Percentiles rank a stretch among this genome's conserved stretches.
phyloP scores from a whole-genome alignment of 768 basidiomycete species.

The Boletus rubescentipes region DNA sequence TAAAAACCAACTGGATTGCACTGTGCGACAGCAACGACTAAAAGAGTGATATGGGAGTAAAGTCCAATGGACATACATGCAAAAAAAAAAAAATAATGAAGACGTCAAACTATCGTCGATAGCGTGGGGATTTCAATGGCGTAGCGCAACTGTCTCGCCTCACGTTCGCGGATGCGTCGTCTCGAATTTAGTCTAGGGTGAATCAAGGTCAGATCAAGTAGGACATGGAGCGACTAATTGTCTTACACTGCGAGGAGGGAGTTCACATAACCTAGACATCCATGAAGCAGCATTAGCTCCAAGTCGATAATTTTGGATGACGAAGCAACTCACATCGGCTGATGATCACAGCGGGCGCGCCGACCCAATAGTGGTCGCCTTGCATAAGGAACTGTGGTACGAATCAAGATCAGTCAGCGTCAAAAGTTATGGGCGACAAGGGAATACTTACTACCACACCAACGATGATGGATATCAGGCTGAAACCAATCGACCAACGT shows the following conservation, averaged over 20 bases:
- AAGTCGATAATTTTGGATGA: not conserved
- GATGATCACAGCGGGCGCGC: constrained; percentile 4
- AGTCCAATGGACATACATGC: not conserved
- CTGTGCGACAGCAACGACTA: not conserved
- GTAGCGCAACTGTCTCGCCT: not conserved
- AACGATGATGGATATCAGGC: constrained; percentile 7
- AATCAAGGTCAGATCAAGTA: not conserved
- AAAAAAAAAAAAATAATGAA: not conserved
- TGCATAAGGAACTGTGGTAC: constrained; percentile 7
- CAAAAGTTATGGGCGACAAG: not conserved
- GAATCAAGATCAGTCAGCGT: not conserved
- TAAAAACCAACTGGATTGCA: too few relatives aligned
- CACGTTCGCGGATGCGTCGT: constrained; percentile 9
- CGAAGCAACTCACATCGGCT: constrained; percentile 9
- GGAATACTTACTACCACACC: constrained; percentile 1
- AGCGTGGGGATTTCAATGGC: constrained; percentile 9
- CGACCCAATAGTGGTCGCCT: constrained; percentile 9
- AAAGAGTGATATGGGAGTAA: not conserved
- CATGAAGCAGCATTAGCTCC: not conserved
- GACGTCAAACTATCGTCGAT: not conserved
- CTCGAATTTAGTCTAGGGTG: constrained; percentile 8
- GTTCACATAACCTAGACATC: constrained; percentile 12
- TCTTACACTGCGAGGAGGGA: constrained; percentile 14
- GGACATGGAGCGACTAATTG: not conserved
- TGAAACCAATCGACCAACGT: not conserved